phyloP scores from a whole-genome alignment of 352 stramenopile species.

The Globisporangium takayamanum region DNA sequence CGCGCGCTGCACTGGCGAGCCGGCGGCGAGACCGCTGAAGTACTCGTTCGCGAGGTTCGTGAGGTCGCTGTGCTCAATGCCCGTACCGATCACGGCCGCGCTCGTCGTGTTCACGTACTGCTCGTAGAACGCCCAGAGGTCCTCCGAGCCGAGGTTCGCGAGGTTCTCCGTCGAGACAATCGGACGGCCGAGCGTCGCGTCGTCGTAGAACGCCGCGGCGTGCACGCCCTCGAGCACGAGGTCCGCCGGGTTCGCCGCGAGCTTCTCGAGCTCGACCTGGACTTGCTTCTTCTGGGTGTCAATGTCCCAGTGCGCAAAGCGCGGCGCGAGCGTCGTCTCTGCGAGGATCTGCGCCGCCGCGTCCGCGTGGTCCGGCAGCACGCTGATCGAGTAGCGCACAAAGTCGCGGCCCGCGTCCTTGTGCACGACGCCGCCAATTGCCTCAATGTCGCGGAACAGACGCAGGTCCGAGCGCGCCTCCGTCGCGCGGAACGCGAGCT shows the following conservation, averaged over 20 bases:
- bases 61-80: slow-evolving; percentile 56
- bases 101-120: slow-evolving; percentile 62
- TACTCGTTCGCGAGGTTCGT: slow-evolving; percentile 55
- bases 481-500: slow-evolving; percentile 82
- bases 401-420: slow-evolving; percentile 62
- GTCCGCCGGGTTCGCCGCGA: slow-evolving; percentile 30
- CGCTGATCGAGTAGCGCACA: slow-evolving; percentile 72
- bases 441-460: slow-evolving; percentile 78
- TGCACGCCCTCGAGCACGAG: slow-evolving; percentile 57
- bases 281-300: slow-evolving; percentile 66
- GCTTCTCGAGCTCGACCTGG: slow-evolving; percentile 39
- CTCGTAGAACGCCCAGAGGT: slow-evolving; percentile 52
- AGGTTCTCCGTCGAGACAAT: slow-evolving; percentile 52
- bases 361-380: slow-evolving; percentile 62
- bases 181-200: slow-evolving; percentile 57
- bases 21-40: slow-evolving; percentile 42
- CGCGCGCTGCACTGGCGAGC: slow-evolving; percentile 16
- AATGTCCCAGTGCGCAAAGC: slow-evolving; percentile 77
- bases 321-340: slow-evolving; percentile 69
- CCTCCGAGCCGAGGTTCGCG: slow-evolving; percentile 31
- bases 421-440: slow-evolving; percentile 60
- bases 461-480: slow-evolving; percentile 67
- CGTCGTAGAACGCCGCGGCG: slow-evolving; percentile 78
- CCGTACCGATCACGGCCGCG: slow-evolving; percentile 54
- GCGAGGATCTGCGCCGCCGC: slow-evolving; percentile 66